Base-by-base conservation (phyloP, 176 grass and related monocot species). In the Eragrostis nindensis region DNA sequence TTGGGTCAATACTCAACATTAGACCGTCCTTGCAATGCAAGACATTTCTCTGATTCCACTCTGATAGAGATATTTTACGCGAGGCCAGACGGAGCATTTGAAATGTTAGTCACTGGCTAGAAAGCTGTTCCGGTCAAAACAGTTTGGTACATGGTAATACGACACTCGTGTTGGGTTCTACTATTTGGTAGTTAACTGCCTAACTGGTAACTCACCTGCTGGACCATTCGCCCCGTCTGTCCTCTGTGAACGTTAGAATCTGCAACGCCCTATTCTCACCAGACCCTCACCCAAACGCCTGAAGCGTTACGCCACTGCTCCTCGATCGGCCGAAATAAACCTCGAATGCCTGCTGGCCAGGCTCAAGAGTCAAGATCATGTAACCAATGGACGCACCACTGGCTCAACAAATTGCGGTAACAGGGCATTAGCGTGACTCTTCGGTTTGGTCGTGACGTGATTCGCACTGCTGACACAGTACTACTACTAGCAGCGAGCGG, bases 401-500 rank as follows among this genome's bases (percentile, higher is more conserved):
- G n/a, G n/a, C n/a, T n/a, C 47, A 6, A 55, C 48, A 6, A 55
- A 3, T 24, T 49, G 61, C 8, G 48, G 32, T 36, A 11, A 27
- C 36, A 9, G 30, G 1, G 18, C 29, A 67, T 38, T 84, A 38
- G 72, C 72, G 72, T 84, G 63, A 38, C 40, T 45, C 7, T 11
- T 57, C 25, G 40, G 82, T 47, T 69, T 39, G 2, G 41, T 21
- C 11, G 1, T 66, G 14, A 36, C 52, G 82, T 84, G 82, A 77
- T 77, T 62, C 82, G 39, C 53, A 84, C 73, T 6, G 74, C 53
- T 46, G 17, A 17, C 48, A 38, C 40, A 29, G 36, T n/a, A 42
- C 17, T 48, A n/a, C n/a, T n/a, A n/a, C 22, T 26, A 5, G 15
- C n/a, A 41, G 26, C 4, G 55, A 7, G 52, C 32, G 21, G n/a